These are phyloP conservation scores for Jatropha podagrica DNA, from an alignment of 441 rosid species.

Conservation along the genomic window DNA sequence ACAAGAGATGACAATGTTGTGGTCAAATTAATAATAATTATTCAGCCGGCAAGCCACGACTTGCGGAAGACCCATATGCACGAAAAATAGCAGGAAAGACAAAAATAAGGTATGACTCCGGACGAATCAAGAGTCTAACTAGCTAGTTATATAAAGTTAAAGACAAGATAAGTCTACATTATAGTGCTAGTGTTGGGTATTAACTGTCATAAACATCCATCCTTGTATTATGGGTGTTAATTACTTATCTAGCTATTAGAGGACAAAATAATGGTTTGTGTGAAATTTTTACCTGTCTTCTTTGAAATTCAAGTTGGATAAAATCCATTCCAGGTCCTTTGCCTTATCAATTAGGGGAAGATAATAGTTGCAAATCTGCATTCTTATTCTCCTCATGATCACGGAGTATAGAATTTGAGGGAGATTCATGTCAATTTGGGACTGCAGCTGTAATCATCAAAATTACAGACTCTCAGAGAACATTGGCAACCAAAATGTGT, in stretches of 20 bases:
- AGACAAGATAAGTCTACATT: slow-evolving; percentile 26
- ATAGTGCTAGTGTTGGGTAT: slow-evolving; percentile 14
- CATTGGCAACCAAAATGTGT: too few relatives aligned
- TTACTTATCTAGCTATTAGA: neutral
- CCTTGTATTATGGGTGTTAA: neutral
- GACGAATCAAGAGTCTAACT: slow-evolving; percentile 16
- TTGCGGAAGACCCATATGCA: neutral
- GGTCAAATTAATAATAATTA: neutral
- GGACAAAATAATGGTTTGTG: neutral
- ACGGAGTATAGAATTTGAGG: too few relatives aligned
- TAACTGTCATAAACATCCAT: slow-evolving; percentile 2
- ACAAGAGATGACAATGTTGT: slow-evolving; percentile 2
- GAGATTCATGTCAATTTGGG: too few relatives aligned
- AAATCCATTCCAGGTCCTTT: neutral
- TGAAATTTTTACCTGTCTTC: neutral
- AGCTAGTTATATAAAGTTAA: neutral
- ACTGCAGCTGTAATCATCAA: too few relatives aligned
- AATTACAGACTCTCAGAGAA: too few relatives aligned
- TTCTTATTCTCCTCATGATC: too few relatives aligned
- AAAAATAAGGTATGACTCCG: neutral
- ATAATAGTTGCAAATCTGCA: too few relatives aligned
- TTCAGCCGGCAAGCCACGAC: slow-evolving; percentile 9
- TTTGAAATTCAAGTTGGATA: neutral
- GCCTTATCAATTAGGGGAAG: too few relatives aligned
- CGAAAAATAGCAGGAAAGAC: slow-evolving; percentile 1